phyloP scores from a whole-genome alignment of 2,329 filamentous ascomycete genomes.

The Fusarium armeniacum region DNA sequence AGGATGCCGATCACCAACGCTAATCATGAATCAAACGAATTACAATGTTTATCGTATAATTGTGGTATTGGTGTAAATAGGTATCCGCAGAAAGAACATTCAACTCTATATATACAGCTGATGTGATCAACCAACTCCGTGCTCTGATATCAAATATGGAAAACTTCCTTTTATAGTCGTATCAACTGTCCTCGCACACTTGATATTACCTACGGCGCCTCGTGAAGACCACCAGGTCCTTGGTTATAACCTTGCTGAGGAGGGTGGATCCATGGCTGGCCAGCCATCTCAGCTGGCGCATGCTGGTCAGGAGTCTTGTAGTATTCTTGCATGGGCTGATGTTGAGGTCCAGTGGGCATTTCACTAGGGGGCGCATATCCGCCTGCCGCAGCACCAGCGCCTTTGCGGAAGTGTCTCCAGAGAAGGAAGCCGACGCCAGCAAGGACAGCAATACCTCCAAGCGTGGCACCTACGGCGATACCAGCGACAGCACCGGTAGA shows the following conservation, averaged over 20 bases:
- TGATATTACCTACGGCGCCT: constrained; percentile 19
- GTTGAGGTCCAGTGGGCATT: constrained; percentile 12
- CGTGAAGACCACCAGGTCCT: constrained; percentile 34
- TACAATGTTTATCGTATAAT: not conserved
- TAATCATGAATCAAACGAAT: not conserved
- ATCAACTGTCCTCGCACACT: not conserved
- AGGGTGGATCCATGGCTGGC: constrained; percentile 28
- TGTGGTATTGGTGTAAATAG: constrained; percentile 5
- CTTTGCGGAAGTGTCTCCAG: constrained; percentile 41
- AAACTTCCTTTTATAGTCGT: not conserved
- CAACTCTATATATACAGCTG: not conserved
- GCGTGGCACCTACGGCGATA: constrained; percentile 45
- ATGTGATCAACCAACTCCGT: constrained; percentile 35
- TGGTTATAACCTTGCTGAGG: constrained; percentile 14
- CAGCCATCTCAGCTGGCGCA: constrained; percentile 28
- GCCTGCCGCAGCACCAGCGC: not conserved
- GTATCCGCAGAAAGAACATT: constrained; percentile 4
- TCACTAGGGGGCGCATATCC: constrained; percentile 16
- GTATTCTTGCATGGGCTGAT: constrained; percentile 28
- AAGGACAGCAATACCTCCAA: constrained; percentile 39
- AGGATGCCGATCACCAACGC: not conserved
- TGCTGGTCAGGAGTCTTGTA: constrained; percentile 28
- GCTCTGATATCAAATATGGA: constrained; percentile 3
- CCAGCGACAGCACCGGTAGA: constrained; percentile 47
- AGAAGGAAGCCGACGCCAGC: constrained; percentile 41